Evolutionary conservation across 352 stramenopile species (phyloP), one percentile per base, ranked within the genome.

Genomic region (Phytophthora kernoviae): DNA sequence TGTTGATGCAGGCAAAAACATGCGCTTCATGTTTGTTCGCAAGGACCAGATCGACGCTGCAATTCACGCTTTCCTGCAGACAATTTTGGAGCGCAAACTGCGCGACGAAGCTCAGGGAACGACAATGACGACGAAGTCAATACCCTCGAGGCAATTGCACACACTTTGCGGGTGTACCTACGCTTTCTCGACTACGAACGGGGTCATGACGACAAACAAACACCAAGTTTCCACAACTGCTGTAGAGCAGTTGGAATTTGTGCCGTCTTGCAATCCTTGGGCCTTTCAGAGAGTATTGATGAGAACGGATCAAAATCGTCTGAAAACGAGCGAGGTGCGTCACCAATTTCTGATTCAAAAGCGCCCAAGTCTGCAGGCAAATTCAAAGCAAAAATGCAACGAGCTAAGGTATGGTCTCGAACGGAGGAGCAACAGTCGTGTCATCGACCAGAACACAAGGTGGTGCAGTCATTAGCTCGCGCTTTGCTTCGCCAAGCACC

Each of bases 241-340:
- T 75, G 56, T 12, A 50, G 51, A 48, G 41, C 54, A 4, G 55
- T 65, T 11, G 66, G 66, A 27, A 54, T 75, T 34, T 75, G 66
- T 41, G 36, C 56, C 4, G 39, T 36, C 5, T 42, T 75, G 1
- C 40, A 47, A 20, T 56, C 61, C 0, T 64, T 64, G 26, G 20
- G 15, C 7, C 21, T 63, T 9, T 5, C 11, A 17, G 15, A 55
- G 33, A 54, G 9, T 1, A 20, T 30, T 30, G 24, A 6, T 30
- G 24, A 22, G 14, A 37, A n/a, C n/a, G 20, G 14, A 15, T 5
- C 32, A 20, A 50, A 26, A 36, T 26, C 21, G 24, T 8, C n/a
- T 15, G 39, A 47, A 56, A 20, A 20, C 36, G 10, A 30, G 24
- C 4, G 4, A 50, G 22, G 14, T 44, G 4, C 20, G 50, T 43